Evolutionary conservation across 495 filamentous ascomycete species (phyloP), one percentile per base, ranked within the genome.

Genomic region (Aspergillus nanangensis): DNA sequence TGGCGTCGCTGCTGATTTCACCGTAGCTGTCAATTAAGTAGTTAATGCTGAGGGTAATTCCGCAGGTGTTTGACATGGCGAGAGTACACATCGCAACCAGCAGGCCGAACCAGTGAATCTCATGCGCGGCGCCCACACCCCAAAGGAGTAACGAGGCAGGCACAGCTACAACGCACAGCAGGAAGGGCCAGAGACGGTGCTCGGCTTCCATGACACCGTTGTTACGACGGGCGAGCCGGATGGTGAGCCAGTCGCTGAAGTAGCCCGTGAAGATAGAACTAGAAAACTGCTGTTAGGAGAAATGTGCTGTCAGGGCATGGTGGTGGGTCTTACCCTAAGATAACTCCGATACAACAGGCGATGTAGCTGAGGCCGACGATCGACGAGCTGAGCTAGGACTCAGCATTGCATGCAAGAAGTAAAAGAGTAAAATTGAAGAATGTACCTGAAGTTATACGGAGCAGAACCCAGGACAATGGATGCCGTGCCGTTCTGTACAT

Each of bases 1-100:
- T 75, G 0, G 79, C 79, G 41, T 84, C 78, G 7, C 81, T 78
- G 21, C 76, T 77, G 19, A 86, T 50, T 36, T 83, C 81, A 13
- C 74, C 72, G 56, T 84, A 87, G 40, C 75, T 75, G 55, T 85
- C 82, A 33, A 85, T 75, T 25, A 77, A 63, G 48, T 87, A 85
- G 25, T 76, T 75, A 18, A 85, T 73, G 35, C 74, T 78, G 11
- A 84, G 61, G 3, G 79, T 79, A 18, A 84, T 51, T 1, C 79
- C 80, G 46, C 79, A 69, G n/a, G 74, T 75, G 47, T 79, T 83
- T 14, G 74, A 73, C 43, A 78, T 67, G 0, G 78, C 79, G 0
- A 83, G 69, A n/a, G 77, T 54, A 40, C 76, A 76, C 79, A 83
- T 83, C 1, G 79, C 81, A 21, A 85, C 74, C 2, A 84, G 62